Percentiles rank a stretch among this genome's conserved stretches.
phyloP scores from a whole-genome alignment of 164 flowering plant species.

The Berberis vulgaris region DNA sequence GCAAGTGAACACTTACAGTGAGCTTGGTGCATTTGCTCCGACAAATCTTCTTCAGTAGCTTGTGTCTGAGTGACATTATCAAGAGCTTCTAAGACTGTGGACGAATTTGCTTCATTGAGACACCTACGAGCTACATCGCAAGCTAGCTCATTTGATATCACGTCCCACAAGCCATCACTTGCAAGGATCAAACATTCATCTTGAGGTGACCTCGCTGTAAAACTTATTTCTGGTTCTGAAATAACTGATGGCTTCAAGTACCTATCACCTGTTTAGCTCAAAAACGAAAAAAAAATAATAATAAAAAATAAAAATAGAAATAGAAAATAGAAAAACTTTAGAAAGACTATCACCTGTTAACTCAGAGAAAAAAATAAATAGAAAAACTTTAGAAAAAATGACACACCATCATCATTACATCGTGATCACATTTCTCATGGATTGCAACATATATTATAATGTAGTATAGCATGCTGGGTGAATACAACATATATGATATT shows the following conservation, averaged over 20 bases:
- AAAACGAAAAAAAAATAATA: background rate
- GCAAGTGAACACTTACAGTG: constrained; percentile 30
- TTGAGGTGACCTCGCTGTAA: constrained; percentile 30
- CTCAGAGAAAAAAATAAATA: background rate
- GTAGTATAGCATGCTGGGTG: too few species aligned
- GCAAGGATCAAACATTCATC: constrained; percentile 59
- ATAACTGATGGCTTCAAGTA: constrained; percentile 40
- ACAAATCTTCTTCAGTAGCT: constrained; percentile 4
- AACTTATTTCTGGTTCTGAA: constrained; percentile 45
- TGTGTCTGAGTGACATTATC: background rate
- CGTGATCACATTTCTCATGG: too few species aligned
- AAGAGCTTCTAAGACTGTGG: background rate
- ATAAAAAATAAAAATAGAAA: background rate
- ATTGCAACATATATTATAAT: too few species aligned
- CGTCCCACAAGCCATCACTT: constrained; percentile 72
- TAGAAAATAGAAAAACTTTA: background rate
- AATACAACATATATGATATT: too few species aligned
- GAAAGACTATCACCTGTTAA: too few species aligned
- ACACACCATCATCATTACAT: too few species aligned
- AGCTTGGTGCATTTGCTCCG: constrained; percentile 10
- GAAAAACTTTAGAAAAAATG: background rate
- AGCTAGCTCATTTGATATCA: constrained; percentile 36
- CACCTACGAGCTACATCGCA: constrained; percentile 34
- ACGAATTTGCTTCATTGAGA: constrained; percentile 19
- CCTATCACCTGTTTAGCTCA: constrained; percentile 34